Evolutionary conservation across 169 alveolate species (phyloP), one percentile per base, ranked within the genome.

Genomic region (Plasmodium gaboni): DNA sequence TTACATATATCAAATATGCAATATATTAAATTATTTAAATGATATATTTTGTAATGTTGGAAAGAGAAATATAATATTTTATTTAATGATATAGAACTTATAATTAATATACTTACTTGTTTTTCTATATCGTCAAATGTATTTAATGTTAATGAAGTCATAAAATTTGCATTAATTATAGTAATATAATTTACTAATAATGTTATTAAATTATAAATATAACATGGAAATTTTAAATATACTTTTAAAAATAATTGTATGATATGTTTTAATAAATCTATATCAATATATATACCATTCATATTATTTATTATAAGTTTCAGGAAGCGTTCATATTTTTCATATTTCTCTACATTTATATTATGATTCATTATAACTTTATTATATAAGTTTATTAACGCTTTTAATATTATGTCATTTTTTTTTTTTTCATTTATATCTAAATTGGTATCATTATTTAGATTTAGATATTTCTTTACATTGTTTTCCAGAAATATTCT

Each of bases 111-210:
- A 55, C 92, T 86, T 32, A 86, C 87, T 71, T 86, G 92, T 26
- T 86, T 86, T 86, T 86, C 92, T 61, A 86, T 55, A 86, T 71
- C 70, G 53, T 86, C 92, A 86, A 86, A 86, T 24, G 92, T 86
- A 64, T 86, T 72, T 53, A 70, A 53, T 9, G 92, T 86, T 71
- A 86, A 71, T 22, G 92, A 86, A 12, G 92, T 86, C 92, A 86
- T 86, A 53, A 86, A 86, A 38, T 86, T 86, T 10, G 92, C 92
- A 61, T 86, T 86, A 26, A 86, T 61, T 50, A 86, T 86, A 0
- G 92, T 86, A 28, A 86, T 71, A 53, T 86, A 86, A 60, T 86
- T 86, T 19, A 86, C 92, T 64, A 86, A 73, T 50, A 86, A 67
- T 15, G 92, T 60, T 71, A 86, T 86, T 71, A 71, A 70, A 71